These are phyloP conservation scores for Yamadazyma laniorum DNA, from an alignment of 805 yeast species.

Conservation along the genomic window DNA sequence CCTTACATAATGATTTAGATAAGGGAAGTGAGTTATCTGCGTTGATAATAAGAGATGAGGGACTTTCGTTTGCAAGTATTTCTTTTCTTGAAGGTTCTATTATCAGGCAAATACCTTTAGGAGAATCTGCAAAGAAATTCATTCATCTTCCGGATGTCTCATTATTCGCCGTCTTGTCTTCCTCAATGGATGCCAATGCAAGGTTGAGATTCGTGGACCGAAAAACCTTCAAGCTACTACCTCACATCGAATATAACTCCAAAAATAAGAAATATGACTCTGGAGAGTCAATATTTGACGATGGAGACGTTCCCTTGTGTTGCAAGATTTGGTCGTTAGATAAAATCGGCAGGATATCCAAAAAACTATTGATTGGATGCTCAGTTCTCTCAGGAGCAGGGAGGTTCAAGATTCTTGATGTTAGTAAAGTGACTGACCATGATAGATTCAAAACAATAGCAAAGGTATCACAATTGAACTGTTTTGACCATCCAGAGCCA, in stretches of 20 bases:
- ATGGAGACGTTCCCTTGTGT: conserved; percentile 31
- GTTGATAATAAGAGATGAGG: conserved; percentile 34
- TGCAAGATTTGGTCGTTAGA: conserved; percentile 35
- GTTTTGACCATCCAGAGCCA: conserved; percentile 31
- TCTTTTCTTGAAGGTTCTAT: conserved; percentile 23
- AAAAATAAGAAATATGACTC: conserved; percentile 18
- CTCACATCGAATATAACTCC: conserved; percentile 22
- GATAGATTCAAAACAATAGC: conserved; percentile 17
- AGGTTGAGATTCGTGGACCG: conserved; percentile 36
- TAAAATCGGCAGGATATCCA: conserved; percentile 29
- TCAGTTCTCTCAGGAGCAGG: conserved; percentile 19
- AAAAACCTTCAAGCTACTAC: conserved; percentile 23
- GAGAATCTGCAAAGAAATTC: conserved; percentile 34
- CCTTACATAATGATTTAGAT: conserved; percentile 1
- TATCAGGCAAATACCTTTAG: conserved; percentile 27
- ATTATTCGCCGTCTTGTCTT: conserved; percentile 30
- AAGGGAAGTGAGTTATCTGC: background rate
- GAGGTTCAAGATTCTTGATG: conserved; percentile 35
- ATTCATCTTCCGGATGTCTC: conserved; percentile 27
- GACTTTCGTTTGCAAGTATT: conserved; percentile 28
- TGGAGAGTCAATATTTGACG: conserved; percentile 8
- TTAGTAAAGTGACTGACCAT: conserved; percentile 18
- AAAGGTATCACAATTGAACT: conserved; percentile 28
- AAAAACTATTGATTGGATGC: conserved; percentile 28
- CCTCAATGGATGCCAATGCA: conserved; percentile 23